phyloP scores from a whole-genome alignment of 495 filamentous ascomycete genomes.

The Aspergillus egyptiacus region DNA sequence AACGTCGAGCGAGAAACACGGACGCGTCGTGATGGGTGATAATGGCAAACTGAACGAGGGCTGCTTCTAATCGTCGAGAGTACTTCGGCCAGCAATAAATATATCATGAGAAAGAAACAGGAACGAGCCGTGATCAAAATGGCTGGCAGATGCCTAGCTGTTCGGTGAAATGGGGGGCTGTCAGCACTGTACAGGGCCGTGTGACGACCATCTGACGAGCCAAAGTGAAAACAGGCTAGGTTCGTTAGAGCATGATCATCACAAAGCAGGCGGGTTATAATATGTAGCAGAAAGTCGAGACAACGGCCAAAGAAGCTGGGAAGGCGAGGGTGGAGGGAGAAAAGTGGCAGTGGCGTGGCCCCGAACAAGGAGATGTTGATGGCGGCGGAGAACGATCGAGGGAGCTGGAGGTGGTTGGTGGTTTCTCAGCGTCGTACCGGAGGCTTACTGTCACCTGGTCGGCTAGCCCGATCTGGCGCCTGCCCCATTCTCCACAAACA shows the following conservation, averaged over 20 bases:
- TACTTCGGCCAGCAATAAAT: not conserved
- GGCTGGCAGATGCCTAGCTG: slow-evolving; percentile 8
- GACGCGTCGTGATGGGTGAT: slow-evolving; percentile 22
- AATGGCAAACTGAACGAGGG: too few species aligned
- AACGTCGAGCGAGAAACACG: not conserved
- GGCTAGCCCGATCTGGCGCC: slow-evolving; percentile 14
- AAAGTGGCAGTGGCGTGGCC: slow-evolving; percentile 29
- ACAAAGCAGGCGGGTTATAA: too few species aligned
- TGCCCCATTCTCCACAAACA: slow-evolving; percentile 13
- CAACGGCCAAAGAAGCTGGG: slow-evolving; percentile 8
- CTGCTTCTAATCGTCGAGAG: not conserved
- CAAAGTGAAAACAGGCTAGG: slow-evolving; percentile 5
- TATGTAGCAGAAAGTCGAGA: too few species aligned
- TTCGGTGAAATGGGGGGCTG: slow-evolving; percentile 19
- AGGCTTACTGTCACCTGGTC: slow-evolving; percentile 5
- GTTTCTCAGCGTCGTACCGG: slow-evolving; percentile 10
- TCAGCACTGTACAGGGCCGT: slow-evolving; percentile 22
- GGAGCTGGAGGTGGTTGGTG: slow-evolving; percentile 22
- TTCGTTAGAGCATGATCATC: slow-evolving; percentile 19
- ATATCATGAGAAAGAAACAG: not conserved
- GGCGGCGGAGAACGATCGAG: slow-evolving; percentile 33
- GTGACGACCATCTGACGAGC: slow-evolving; percentile 26
- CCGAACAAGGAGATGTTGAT: slow-evolving; percentile 31
- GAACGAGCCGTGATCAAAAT: not conserved
- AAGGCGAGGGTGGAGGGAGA: slow-evolving; percentile 3